Evolutionary conservation across 805 yeast genomes (phyloP).

Genomic region (Kodamaea leandrae): DNA sequence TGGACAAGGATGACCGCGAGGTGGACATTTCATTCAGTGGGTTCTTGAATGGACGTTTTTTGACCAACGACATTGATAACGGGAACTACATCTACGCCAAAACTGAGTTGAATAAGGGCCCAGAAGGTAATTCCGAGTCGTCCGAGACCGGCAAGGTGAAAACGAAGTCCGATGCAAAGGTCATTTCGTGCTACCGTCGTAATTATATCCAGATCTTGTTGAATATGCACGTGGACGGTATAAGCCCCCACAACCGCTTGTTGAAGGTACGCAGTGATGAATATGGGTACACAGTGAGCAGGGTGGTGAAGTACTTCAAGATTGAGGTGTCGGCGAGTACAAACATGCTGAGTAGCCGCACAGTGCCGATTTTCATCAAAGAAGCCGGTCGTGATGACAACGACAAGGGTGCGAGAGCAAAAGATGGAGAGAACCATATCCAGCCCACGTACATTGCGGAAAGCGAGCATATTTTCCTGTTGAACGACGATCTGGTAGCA

Average conservation of each 20-base stretch:
- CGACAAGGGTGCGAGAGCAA: constrained; percentile 9
- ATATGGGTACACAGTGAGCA: constrained; percentile 35
- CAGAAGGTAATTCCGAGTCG: neutral
- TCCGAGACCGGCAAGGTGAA: constrained; percentile 3
- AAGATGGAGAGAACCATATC: constrained; percentile 13
- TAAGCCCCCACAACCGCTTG: constrained; percentile 23
- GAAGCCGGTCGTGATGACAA: constrained; percentile 16
- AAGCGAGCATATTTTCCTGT: constrained; percentile 25
- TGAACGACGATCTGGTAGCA: constrained; percentile 24
- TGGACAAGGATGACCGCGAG: constrained; percentile 29
- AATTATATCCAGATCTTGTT: constrained; percentile 38
- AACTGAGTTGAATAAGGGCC: constrained; percentile 7
- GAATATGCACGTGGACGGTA: constrained; percentile 29
- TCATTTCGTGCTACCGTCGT: constrained; percentile 46
- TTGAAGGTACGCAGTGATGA: constrained; percentile 34
- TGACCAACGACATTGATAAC: constrained; percentile 41
- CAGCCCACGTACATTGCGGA: constrained; percentile 19
- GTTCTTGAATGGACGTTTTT: constrained; percentile 42
- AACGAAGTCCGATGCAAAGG: constrained; percentile 27
- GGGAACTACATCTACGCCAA: constrained; percentile 24
- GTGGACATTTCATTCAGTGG: constrained; percentile 30
- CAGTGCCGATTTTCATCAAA: constrained; percentile 31
- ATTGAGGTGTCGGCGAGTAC: constrained; percentile 38
- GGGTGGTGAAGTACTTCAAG: constrained; percentile 37
- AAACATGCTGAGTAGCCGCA: constrained; percentile 26